Percentiles rank a stretch among this genome's conserved stretches.
These are phyloP conservation scores for Lachancea sp. DNA, from an alignment of 805 yeast genomes.

Conservation along the genomic window DNA sequence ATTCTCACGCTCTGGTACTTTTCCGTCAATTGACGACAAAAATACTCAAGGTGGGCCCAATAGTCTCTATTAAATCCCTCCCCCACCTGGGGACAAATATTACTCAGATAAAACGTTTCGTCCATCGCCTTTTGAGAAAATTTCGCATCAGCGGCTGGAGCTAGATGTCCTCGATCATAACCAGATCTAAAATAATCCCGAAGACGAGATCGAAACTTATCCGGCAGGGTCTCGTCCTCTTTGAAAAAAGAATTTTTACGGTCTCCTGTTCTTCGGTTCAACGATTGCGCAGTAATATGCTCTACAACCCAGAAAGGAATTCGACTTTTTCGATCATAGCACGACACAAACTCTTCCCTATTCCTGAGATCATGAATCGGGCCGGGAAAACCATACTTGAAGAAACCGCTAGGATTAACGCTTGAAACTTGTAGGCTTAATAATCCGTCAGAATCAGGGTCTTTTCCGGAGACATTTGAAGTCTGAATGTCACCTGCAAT, in stretches of 20 bases:
- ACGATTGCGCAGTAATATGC: slow-evolving; percentile 72
- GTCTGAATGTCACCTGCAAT: not conserved
- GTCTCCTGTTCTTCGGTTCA: slow-evolving; percentile 53
- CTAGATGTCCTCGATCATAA: slow-evolving; percentile 94
- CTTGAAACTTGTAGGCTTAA: slow-evolving; percentile 23
- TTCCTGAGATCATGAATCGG: slow-evolving; percentile 80
- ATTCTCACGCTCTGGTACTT: slow-evolving; percentile 71
- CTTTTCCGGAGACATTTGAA: not conserved
- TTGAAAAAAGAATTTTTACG: slow-evolving; percentile 74
- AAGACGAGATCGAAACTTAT: slow-evolving; percentile 64
- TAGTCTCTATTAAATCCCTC: slow-evolving; percentile 95
- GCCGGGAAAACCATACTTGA: slow-evolving; percentile 92
- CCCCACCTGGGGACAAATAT: slow-evolving; percentile 96
- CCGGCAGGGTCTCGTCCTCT: slow-evolving; percentile 82
- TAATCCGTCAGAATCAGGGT: not conserved
- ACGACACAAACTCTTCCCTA: slow-evolving; percentile 72
- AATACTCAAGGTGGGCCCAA: slow-evolving; percentile 96
- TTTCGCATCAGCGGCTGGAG: slow-evolving; percentile 97
- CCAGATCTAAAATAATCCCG: slow-evolving; percentile 92
- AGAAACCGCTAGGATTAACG: slow-evolving; percentile 72
- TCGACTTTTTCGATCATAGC: slow-evolving; percentile 76
- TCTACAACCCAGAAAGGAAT: slow-evolving; percentile 87
- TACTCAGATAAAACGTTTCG: slow-evolving; percentile 83
- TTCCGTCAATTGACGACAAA: slow-evolving; percentile 69
- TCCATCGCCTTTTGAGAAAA: slow-evolving; percentile 89